Percentiles rank a stretch among this genome's conserved stretches.
These are phyloP conservation scores for Cucurbita moschata DNA, from an alignment of 306 rosid species.

Conservation along the genomic window DNA sequence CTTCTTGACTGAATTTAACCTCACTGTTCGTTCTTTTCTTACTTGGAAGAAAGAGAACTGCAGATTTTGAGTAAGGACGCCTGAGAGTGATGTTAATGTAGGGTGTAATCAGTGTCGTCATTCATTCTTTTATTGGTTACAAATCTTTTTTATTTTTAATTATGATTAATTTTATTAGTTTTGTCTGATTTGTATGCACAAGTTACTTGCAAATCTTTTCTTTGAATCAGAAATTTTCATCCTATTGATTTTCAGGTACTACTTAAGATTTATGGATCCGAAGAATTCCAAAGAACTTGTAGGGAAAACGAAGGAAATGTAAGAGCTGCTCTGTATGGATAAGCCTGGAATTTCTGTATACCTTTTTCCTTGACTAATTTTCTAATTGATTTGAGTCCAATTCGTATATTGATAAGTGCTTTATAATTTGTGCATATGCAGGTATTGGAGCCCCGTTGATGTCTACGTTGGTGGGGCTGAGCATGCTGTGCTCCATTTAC, in stretches of 20 bases:
- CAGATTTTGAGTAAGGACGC: neutral
- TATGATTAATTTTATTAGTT: neutral
- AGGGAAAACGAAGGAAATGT: conserved; percentile 63
- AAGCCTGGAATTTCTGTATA: conserved; percentile 6
- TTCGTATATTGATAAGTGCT: neutral
- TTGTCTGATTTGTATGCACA: neutral
- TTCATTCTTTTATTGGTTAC: neutral
- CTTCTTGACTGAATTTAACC: neutral
- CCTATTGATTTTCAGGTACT: conserved; percentile 46
- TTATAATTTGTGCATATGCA: conserved; percentile 10
- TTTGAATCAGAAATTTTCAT: neutral
- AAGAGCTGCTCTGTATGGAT: conserved; percentile 8
- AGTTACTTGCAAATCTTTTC: neutral
- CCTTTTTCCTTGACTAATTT: neutral
- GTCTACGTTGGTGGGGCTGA: conserved; percentile 96
- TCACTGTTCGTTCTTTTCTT: neutral
- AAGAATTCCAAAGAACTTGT: conserved; percentile 66
- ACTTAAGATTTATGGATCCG: conserved; percentile 95
- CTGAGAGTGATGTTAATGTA: neutral
- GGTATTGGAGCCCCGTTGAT: conserved; percentile 98
- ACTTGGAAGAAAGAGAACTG: neutral
- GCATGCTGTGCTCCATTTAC: conserved; percentile 97
- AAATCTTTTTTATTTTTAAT: neutral
- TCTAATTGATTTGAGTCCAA: too few species aligned
- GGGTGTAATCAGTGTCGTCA: neutral